Conservation (phyloP, 768 basidiomycete species). For the Tephrocybe sp. region DNA sequence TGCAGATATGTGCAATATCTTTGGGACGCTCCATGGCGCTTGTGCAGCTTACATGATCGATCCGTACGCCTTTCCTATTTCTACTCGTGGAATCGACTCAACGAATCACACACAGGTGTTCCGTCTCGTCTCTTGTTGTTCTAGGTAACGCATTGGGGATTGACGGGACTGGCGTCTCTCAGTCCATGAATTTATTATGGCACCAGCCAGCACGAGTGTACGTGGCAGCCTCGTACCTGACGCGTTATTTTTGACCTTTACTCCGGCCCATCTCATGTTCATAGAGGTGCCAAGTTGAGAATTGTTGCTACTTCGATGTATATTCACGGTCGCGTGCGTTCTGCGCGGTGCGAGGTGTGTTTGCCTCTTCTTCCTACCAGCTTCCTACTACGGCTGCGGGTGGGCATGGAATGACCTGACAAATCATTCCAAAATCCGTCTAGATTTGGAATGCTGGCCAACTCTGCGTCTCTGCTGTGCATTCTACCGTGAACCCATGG, state of each 20-base stretch:
- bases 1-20: conserved; percentile 55
- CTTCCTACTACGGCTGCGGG: not conserved
- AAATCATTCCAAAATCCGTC: not conserved
- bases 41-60: conserved; percentile 57
- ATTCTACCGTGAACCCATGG: conserved; percentile 35
- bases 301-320: conserved; percentile 41
- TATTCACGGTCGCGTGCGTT: conserved; percentile 38
- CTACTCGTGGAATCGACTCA: not conserved
- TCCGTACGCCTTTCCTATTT: conserved; percentile 32
- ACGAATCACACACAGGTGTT: conserved; percentile 30
- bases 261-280: not conserved
- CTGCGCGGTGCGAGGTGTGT: conserved; percentile 43
- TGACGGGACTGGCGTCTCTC: conserved; percentile 46
- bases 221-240: conserved; percentile 11
- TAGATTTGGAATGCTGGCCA: conserved; percentile 40
- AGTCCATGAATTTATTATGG: conserved; percentile 50
- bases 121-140: conserved; percentile 38
- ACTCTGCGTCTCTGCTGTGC: conserved; percentile 44
- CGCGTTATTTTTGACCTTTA: conserved; percentile 1
- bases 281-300: conserved; percentile 39
- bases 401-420: not conserved
- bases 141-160: conserved; percentile 36
- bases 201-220: conserved; percentile 39
- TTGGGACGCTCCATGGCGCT: conserved; percentile 50
- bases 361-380: not conserved